phyloP scores from a whole-genome alignment of 2,329 filamentous ascomycete genomes.

The Microdochium bolleyi region DNA sequence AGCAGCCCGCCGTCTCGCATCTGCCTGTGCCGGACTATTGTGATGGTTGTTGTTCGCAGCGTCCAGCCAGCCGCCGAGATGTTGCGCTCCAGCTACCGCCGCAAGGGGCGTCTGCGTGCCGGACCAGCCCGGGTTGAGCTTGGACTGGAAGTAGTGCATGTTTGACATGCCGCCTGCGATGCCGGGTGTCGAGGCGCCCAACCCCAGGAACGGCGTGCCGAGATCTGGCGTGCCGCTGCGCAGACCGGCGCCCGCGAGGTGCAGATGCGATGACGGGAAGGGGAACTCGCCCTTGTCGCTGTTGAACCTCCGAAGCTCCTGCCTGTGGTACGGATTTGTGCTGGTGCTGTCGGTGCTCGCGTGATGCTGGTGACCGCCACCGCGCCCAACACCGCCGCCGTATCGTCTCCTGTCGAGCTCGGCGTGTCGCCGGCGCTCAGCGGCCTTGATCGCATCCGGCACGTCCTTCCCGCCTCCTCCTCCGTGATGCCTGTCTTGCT shows the following conservation, averaged over 20 bases:
- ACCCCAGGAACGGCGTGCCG: constrained; percentile 46
- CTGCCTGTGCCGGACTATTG: constrained; percentile 3
- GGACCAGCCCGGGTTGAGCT: constrained; percentile 62
- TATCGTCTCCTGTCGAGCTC: constrained; percentile 19
- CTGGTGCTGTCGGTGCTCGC: constrained; percentile 8
- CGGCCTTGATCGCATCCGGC: constrained; percentile 23
- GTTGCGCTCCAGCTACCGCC: constrained; percentile 66
- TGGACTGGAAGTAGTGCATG: constrained; percentile 75
- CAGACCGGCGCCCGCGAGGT: constrained; percentile 28
- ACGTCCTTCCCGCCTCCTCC: constrained; percentile 11
- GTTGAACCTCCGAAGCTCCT: neutral
- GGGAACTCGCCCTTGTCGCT: constrained; percentile 11
- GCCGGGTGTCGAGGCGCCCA: constrained; percentile 47
- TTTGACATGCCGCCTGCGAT: constrained; percentile 68
- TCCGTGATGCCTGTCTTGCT: neutral
- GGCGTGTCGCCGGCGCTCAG: constrained; percentile 22
- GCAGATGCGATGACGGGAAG: constrained; percentile 20
- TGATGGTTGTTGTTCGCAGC: constrained; percentile 6
- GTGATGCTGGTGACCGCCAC: constrained; percentile 5
- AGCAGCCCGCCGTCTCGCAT: constrained; percentile 1
- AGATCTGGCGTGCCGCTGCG: constrained; percentile 33
- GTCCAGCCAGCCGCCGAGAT: constrained; percentile 42
- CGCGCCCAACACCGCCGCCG: constrained; percentile 5
- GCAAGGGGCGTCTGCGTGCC: constrained; percentile 74
- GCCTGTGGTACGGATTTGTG: neutral